phyloP scores from a whole-genome alignment of 331 rosid genomes.

The Quercus lobata region DNA sequence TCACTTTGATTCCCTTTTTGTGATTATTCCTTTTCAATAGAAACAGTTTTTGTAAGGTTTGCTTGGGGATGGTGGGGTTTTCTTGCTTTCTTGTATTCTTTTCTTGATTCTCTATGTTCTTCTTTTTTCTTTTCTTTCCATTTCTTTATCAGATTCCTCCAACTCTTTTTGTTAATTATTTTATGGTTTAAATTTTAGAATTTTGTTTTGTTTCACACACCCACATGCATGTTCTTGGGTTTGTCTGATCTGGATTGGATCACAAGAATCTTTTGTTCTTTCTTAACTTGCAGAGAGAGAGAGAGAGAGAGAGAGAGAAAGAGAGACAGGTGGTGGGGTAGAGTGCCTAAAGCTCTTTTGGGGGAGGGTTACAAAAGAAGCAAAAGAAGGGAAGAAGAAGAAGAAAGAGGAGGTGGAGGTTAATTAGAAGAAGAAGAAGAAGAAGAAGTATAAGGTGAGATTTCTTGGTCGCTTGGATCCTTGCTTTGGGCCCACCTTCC shows the following conservation, averaged over 20 bases:
- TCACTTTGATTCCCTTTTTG: slow-evolving; percentile 29
- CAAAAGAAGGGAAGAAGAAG: slow-evolving; percentile 1
- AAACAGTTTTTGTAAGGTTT: slow-evolving; percentile 31
- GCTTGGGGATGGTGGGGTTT: slow-evolving; percentile 60
- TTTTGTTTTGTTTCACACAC: slow-evolving; percentile 42
- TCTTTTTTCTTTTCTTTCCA: neutral
- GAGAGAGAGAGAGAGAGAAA: slow-evolving; percentile 31
- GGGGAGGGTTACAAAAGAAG: slow-evolving; percentile 37
- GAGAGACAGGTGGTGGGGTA: slow-evolving; percentile 34
- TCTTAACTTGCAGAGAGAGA: slow-evolving; percentile 35
- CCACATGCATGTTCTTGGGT: slow-evolving; percentile 80
- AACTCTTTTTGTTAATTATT: neutral
- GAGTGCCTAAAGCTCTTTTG: slow-evolving; percentile 27
- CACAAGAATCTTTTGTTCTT: slow-evolving; percentile 65
- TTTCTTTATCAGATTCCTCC: slow-evolving; percentile 25
- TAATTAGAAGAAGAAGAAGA: slow-evolving; percentile 7
- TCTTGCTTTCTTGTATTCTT: slow-evolving; percentile 45
- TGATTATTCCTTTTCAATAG: slow-evolving; percentile 32
- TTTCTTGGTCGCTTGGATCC: slow-evolving; percentile 36
- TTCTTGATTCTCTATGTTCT: slow-evolving; percentile 36
- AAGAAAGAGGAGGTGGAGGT: slow-evolving; percentile 43
- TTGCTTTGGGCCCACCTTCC: slow-evolving; percentile 42
- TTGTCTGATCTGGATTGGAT: slow-evolving; percentile 99
- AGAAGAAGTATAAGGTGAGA: slow-evolving; percentile 55
- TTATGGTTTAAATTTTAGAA: slow-evolving; percentile 16